phyloP scores from a whole-genome alignment of 768 basidiomycete species.

The Pleurotus pulmonarius region DNA sequence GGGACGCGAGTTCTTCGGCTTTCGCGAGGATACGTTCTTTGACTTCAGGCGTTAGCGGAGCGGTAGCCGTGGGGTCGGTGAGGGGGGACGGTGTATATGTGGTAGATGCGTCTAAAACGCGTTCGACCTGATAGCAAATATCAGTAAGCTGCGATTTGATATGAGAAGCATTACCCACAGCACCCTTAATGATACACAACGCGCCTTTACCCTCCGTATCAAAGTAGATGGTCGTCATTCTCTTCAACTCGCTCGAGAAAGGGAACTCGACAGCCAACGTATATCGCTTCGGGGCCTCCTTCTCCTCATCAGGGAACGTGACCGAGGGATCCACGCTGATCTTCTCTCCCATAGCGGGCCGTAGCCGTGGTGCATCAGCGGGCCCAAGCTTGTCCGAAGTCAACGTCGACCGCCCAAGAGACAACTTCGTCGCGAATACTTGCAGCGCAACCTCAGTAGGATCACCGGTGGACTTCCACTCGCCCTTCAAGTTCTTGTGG shows the following conservation, averaged over 20 bases:
- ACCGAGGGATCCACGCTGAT: not conserved
- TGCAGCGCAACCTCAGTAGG: conserved; percentile 55
- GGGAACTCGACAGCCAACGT: conserved; percentile 35
- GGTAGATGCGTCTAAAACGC: conserved; percentile 44
- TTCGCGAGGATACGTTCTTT: conserved; percentile 13
- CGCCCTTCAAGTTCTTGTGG: conserved; percentile 34
- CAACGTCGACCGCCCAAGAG: conserved; percentile 33
- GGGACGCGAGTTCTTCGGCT: conserved; percentile 33
- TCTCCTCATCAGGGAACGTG: conserved; percentile 17
- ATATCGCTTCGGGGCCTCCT: conserved; percentile 22
- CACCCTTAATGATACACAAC: conserved; percentile 31
- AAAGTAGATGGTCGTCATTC: conserved; percentile 40
- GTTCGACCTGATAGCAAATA: conserved; percentile 30
- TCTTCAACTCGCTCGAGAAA: conserved; percentile 49
- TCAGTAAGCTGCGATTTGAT: not conserved
- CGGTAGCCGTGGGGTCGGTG: conserved; percentile 14
- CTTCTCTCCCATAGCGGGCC: conserved; percentile 23
- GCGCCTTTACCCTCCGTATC: conserved; percentile 21
- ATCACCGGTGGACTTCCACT: conserved; percentile 48
- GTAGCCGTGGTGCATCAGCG: conserved; percentile 18
- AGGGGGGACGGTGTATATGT: conserved; percentile 25
- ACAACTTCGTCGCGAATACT: conserved; percentile 48
- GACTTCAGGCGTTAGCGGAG: conserved; percentile 25
- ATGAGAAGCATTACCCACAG: conserved; percentile 19
- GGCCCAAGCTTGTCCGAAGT: conserved; percentile 20